phyloP scores from a whole-genome alignment of 345 rosid genomes.

The Rhodomyrtus tomentosa region DNA sequence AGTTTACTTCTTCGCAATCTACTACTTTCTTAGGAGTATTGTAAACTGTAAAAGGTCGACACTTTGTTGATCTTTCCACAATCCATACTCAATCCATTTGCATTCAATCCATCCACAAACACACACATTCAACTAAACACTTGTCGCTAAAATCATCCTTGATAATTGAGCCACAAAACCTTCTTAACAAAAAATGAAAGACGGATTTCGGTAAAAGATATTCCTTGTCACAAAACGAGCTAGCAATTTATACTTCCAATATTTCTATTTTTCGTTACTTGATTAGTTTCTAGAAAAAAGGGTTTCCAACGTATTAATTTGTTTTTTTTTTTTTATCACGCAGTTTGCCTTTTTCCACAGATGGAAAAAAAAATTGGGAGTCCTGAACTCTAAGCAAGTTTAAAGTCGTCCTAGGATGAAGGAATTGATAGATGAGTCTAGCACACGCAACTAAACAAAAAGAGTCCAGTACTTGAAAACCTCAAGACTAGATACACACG shows the following conservation, averaged over 20 bases:
- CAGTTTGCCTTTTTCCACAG: not conserved
- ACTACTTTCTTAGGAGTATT: no score
- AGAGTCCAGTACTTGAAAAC: not conserved
- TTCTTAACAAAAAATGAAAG: no score
- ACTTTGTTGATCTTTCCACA: no score
- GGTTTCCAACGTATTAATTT: not conserved
- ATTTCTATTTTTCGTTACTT: not conserved
- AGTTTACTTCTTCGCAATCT: no score
- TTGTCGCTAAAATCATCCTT: no score
- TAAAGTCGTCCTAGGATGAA: accelerated
- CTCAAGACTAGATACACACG: not conserved
- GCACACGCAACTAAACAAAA: not conserved
- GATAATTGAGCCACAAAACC: no score
- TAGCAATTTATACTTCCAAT: not conserved
- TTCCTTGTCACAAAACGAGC: no score
- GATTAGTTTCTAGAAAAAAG: not conserved
- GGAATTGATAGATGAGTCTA: not conserved
- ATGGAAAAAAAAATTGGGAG: not conserved
- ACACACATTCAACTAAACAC: no score
- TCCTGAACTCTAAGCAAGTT: not conserved
- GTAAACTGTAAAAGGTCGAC: no score
- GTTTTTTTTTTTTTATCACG: not conserved
- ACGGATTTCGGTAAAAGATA: no score
- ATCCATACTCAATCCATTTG: no score
- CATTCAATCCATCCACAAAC: no score